Evolutionary conservation across 176 grass and related monocot genomes (phyloP).

Genomic region (Rhynchospora pubera): DNA sequence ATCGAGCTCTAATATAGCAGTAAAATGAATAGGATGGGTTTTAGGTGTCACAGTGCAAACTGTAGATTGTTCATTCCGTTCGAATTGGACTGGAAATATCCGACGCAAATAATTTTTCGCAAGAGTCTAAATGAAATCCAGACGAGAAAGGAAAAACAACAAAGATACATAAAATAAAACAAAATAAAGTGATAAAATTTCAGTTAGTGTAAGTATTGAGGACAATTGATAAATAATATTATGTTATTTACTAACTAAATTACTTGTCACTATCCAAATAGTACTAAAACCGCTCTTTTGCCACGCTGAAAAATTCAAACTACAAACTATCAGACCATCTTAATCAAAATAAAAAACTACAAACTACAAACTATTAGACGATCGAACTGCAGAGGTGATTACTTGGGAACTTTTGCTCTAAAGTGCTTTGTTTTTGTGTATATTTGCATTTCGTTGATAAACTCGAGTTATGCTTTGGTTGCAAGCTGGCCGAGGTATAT

Average conservation of each 20-base stretch:
- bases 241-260: neutral
- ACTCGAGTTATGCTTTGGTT: neutral
- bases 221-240: neutral
- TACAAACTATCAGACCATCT: too few relatives aligned
- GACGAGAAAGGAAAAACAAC: neutral
- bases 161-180: neutral
- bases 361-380: too few relatives aligned
- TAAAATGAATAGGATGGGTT: neutral
- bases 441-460: neutral
- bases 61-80: neutral
- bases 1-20: neutral
- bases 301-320: too few relatives aligned
- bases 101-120: neutral
- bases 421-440: neutral
- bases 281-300: too few relatives aligned
- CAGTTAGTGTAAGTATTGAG: neutral
- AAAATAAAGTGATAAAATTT: neutral
- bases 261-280: neutral
- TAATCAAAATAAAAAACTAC: too few relatives aligned
- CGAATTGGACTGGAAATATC: neutral
- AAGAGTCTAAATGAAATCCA: neutral
- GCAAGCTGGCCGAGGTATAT: neutral
- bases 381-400: too few relatives aligned
- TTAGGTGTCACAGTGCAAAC: neutral
- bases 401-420: neutral